These are phyloP conservation scores for Salix brachista DNA, from an alignment of 345 rosid species.

Conservation along the genomic window DNA sequence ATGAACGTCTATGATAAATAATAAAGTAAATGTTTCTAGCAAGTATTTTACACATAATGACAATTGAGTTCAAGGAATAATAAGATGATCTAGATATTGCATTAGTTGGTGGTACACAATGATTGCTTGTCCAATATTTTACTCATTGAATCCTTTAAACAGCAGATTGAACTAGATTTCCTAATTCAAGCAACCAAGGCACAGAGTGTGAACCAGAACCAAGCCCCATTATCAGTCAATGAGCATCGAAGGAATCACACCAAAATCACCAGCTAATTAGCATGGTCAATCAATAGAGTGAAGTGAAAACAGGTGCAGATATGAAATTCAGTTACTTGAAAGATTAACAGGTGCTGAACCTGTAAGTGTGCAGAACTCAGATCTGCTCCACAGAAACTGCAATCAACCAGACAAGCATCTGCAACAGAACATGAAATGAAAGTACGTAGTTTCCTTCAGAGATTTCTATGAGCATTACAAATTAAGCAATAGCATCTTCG, in stretches of 20 bases:
- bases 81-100: background rate
- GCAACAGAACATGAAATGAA: conserved; percentile 24
- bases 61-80: background rate
- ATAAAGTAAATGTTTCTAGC: background rate
- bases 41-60: background rate
- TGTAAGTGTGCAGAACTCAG: conserved; percentile 87
- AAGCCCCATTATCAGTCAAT: background rate
- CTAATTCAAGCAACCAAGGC: background rate
- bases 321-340: background rate
- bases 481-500: no score
- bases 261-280: background rate
- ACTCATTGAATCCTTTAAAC: background rate
- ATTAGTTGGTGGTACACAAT: background rate
- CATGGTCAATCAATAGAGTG: background rate
- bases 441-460: background rate
- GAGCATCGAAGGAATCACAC: background rate
- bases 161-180: background rate
- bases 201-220: background rate
- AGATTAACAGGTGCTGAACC: conserved; percentile 30
- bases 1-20: background rate
- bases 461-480: background rate
- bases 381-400: conserved; percentile 90
- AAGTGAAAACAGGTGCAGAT: background rate
- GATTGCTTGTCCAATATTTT: background rate
- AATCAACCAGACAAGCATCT: conserved; percentile 82